phyloP scores from a whole-genome alignment of 2,329 filamentous ascomycete genomes.

The Stachybotrys chartarum region DNA sequence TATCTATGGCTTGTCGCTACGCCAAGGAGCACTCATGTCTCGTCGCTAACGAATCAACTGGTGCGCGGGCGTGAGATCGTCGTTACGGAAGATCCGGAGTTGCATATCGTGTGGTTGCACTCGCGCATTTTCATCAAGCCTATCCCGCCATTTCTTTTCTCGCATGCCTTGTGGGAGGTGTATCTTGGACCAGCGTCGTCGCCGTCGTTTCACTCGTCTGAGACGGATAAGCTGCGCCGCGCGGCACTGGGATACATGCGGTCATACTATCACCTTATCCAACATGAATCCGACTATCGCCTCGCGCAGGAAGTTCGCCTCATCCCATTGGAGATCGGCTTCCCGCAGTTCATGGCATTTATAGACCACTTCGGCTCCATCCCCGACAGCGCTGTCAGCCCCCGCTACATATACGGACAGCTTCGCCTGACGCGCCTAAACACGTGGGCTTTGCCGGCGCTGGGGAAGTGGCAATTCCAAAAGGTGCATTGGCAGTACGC shows the following conservation, averaged over 20 bases:
- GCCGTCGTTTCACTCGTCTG: neutral
- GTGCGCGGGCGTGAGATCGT: slow-evolving; percentile 1
- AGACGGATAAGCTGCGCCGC: neutral
- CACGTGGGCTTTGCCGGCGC: neutral
- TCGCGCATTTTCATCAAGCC: neutral
- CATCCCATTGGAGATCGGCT: neutral
- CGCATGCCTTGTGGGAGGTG: neutral
- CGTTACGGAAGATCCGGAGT: neutral
- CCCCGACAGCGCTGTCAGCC: neutral
- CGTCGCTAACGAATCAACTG: neutral
- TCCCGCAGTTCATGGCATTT: neutral
- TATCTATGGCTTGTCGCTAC: slow-evolving; percentile 1
- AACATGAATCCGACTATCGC: neutral
- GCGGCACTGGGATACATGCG: neutral
- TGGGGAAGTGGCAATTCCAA: neutral
- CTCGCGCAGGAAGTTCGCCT: neutral
- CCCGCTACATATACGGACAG: neutral
- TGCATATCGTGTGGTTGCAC: neutral
- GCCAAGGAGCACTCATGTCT: neutral
- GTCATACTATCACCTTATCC: neutral
- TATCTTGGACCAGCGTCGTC: neutral
- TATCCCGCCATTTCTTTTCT: neutral
- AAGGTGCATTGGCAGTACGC: slow-evolving; percentile 1
- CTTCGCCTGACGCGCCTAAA: slow-evolving; percentile 1
- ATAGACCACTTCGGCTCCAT: neutral